Evolutionary conservation across 2,329 filamentous ascomycete species (phyloP), one percentile per base, ranked within the genome.

Genomic region (Fusarium torulosum): DNA sequence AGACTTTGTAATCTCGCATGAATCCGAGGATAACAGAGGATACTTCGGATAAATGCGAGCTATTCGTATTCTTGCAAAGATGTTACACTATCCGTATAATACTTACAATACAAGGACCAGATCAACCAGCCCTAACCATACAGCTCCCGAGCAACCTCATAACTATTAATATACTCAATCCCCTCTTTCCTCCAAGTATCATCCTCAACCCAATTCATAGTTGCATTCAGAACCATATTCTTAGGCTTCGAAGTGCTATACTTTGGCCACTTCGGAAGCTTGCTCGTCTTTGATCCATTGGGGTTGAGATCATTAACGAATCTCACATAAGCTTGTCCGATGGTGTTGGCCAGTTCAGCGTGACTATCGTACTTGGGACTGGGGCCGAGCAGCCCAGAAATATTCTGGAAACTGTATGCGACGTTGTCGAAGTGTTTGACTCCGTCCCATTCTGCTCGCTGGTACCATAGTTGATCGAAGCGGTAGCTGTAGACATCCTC

Each of bases 341-440:
- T 79, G 7, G 72, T 73, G 37, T 70, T 70, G 7, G 80, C 78
- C 14, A 81, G 63, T 40, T 59, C 60, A 13, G 59, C 66, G 41
- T 83, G 78, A 21, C 71, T 75, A 45, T 83, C 79, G 31, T 78
- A 81, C 49, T 77, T 62, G 1, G 82, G 82, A 21, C 82, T 77
- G 0, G 82, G 79, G 0, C 82, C 82, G n/a, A 85, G 72, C 23
- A 80, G 60, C 0, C 83, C 83, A 1, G 78, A 79, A 44, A 84
- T 83, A 55, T 85, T 85, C 69, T 85, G 81, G 70, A 85, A 85
- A 62, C 78, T 81, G 69, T 82, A 85, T 3, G 82, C 81, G 1
- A 84, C 83, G 47, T 85, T 84, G 67, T 79, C 77, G 53, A 84
- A 84, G 62, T 85, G 83, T 56, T 79, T 78, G 19, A 81, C 78